Percentiles rank a stretch among this genome's conserved stretches.
Conservation (phyloP, 345 rosid species). For the Populus davidiana region DNA sequence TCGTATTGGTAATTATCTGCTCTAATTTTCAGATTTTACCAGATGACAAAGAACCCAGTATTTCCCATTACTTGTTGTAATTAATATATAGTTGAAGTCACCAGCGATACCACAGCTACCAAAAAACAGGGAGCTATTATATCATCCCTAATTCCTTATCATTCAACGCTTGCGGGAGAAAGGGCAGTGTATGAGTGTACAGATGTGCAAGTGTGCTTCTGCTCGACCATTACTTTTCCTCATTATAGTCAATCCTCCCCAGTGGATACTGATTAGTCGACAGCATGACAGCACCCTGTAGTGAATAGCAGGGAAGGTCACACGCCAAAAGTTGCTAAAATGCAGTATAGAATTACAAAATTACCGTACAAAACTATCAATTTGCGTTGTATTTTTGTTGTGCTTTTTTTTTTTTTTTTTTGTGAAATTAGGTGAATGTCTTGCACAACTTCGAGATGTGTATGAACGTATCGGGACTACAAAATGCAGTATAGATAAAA, state of each 20-base stretch:
- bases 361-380: too few relatives aligned
- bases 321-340: too few relatives aligned
- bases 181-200: slow-evolving; percentile 83
- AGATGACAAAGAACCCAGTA: slow-evolving; percentile 36
- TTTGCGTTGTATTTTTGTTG: too few relatives aligned
- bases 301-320: too few relatives aligned
- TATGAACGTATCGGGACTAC: too few relatives aligned
- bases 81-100: slow-evolving; percentile 56
- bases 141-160: slow-evolving; percentile 63
- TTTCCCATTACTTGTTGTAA: slow-evolving; percentile 4
- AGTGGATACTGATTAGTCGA: too few relatives aligned
- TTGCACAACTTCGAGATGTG: too few relatives aligned
- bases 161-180: slow-evolving; percentile 88
- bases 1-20: slow-evolving; percentile 12
- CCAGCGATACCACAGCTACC: slow-evolving; percentile 79
- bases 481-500: too few relatives aligned
- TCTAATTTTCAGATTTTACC: slow-evolving; percentile 72
- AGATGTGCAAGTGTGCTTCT: slow-evolving; percentile 66
- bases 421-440: too few relatives aligned
- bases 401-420: too few relatives aligned
- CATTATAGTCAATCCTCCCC: neutral
- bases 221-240: slow-evolving; percentile 7
- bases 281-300: too few relatives aligned
- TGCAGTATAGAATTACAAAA: too few relatives aligned
- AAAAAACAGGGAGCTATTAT: slow-evolving; percentile 59